phyloP scores from a whole-genome alignment of 2,329 filamentous ascomycete genomes.

The Neofusicoccum cordaticola region DNA sequence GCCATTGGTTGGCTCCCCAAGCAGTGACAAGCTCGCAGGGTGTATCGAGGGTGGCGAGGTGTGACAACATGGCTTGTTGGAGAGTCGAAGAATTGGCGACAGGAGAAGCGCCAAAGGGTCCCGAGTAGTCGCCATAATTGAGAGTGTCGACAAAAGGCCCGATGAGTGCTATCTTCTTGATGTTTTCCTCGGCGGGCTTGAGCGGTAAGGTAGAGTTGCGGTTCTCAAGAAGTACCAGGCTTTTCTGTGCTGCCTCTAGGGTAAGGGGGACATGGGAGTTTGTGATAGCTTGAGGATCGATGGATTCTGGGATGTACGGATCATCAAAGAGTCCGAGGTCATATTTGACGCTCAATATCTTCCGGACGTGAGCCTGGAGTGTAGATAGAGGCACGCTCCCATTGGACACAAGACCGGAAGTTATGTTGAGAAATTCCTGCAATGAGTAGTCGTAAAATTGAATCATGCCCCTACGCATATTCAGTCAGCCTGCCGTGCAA shows the following conservation, averaged over 20 bases:
- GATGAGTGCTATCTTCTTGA: conserved; percentile 39
- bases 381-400: conserved; percentile 35
- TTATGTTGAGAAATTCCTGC: conserved; percentile 36
- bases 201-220: conserved; percentile 41
- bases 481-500: no score
- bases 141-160: conserved; percentile 43
- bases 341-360: conserved; percentile 43
- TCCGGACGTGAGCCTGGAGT: conserved; percentile 37
- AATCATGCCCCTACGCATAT: conserved; percentile 34
- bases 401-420: conserved; percentile 35
- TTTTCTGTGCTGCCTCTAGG: conserved; percentile 44
- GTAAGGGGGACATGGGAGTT: conserved; percentile 36
- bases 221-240: conserved; percentile 45
- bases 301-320: conserved; percentile 35
- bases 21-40: conserved; percentile 37
- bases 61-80: conserved; percentile 37
- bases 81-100: conserved; percentile 40
- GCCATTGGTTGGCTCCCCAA: conserved; percentile 46
- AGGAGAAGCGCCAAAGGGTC: conserved; percentile 42
- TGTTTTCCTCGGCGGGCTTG: conserved; percentile 26
- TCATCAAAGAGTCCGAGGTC: conserved; percentile 43
- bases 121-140: conserved; percentile 48
- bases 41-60: conserved; percentile 21
- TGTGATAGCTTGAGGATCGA: conserved; percentile 38
- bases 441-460: conserved; percentile 48